phyloP scores from a whole-genome alignment of 495 filamentous ascomycete species.

The Xylaria curta region DNA sequence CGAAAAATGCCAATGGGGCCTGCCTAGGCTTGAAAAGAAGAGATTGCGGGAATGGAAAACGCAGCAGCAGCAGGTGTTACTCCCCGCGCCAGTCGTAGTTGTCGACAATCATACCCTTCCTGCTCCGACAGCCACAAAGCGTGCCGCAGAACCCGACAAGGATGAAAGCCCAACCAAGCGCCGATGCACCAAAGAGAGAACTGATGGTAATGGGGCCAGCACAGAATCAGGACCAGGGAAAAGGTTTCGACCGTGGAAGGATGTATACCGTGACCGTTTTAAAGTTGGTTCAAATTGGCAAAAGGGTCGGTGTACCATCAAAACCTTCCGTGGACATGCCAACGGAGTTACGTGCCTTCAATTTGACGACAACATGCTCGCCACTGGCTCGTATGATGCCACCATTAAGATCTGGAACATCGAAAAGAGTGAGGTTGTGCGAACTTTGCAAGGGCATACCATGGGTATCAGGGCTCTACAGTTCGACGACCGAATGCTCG shows the following conservation, averaged over 20 bases:
- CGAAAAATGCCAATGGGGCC: conserved; percentile 94
- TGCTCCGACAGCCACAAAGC: conserved; percentile 36
- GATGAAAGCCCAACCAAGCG: conserved; percentile 51
- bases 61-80: conserved; percentile 63
- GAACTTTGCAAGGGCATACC: conserved; percentile 81
- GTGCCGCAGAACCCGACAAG: conserved; percentile 38
- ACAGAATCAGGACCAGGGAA: conserved; percentile 39
- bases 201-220: conserved; percentile 17
- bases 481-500: conserved; percentile 90
- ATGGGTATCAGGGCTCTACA: conserved; percentile 85
- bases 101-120: conserved; percentile 11
- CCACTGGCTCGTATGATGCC: conserved; percentile 91
- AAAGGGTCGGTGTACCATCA: conserved; percentile 83
- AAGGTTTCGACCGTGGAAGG: conserved; percentile 38
- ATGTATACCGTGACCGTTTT: conserved; percentile 83
- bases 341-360: conserved; percentile 97
- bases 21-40: conserved; percentile 88
- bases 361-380: conserved; percentile 91
- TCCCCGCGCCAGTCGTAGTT: not conserved
- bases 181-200: conserved; percentile 47
- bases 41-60: conserved; percentile 85
- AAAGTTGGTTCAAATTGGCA: conserved; percentile 97
- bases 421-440: conserved; percentile 81
- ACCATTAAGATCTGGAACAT: conserved; percentile 97
- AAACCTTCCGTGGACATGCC: conserved; percentile 83